These are phyloP conservation scores for Avena eriantha DNA, from an alignment of 176 grass and related monocot genomes.

Conservation along the genomic window DNA sequence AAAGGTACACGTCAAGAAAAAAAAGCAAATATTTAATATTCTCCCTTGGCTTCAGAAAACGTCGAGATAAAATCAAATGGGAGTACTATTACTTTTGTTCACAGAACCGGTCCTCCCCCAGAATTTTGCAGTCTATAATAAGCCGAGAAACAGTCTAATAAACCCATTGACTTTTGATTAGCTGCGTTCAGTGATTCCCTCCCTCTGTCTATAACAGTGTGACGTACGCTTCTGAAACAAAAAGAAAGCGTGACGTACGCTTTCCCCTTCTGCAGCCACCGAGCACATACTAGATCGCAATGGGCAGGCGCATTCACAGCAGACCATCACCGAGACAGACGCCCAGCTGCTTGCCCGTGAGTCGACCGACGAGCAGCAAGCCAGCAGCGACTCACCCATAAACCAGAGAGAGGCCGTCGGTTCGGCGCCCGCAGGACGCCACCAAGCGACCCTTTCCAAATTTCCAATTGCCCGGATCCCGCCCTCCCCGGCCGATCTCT, in stretches of 20 bases:
- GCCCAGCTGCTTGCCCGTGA: background rate
- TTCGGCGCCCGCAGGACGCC: background rate
- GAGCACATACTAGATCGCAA: background rate
- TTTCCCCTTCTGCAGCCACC: background rate
- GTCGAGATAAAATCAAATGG: background rate
- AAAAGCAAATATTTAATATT: background rate
- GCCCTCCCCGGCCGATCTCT: background rate
- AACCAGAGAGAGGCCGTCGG: conserved; percentile 26
- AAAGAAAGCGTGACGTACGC: conserved; percentile 1
- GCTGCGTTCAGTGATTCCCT: background rate
- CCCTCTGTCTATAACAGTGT: background rate
- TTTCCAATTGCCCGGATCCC: background rate
- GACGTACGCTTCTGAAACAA: background rate
- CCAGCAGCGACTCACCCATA: background rate
- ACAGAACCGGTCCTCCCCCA: too few species aligned
- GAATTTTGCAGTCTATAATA: background rate
- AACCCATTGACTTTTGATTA: background rate
- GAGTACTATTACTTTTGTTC: too few species aligned
- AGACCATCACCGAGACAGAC: background rate
- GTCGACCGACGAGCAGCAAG: background rate
- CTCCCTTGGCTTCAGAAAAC: background rate
- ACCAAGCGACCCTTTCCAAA: background rate
- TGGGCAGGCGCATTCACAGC: background rate
- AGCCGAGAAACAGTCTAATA: background rate
- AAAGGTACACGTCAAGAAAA: background rate